phyloP scores from a whole-genome alignment of 805 yeast genomes.

The Metschnikowia kunwiensis region DNA sequence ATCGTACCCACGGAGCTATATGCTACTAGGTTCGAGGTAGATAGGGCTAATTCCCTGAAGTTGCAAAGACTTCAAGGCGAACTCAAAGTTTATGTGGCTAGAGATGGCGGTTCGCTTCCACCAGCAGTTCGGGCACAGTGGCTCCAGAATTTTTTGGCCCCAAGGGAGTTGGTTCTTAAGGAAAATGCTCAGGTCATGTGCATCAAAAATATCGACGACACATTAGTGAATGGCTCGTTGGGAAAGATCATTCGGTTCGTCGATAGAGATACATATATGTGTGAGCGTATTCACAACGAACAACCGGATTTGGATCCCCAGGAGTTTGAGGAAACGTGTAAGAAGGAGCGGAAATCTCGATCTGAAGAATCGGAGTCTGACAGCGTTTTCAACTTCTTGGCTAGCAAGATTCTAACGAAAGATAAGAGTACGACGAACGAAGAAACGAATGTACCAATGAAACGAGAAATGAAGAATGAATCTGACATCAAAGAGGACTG shows the following conservation, averaged over 20 bases:
- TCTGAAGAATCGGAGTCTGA: conserved; percentile 7
- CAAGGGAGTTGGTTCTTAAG: conserved; percentile 44
- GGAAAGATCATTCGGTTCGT: conserved; percentile 69
- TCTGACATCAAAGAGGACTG: too few species aligned
- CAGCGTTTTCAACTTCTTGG: conserved; percentile 16
- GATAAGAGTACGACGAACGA: too few species aligned
- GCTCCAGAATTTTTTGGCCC: conserved; percentile 19
- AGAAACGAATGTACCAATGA: too few species aligned
- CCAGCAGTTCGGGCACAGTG: conserved; percentile 6
- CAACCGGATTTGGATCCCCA: conserved; percentile 20
- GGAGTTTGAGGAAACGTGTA: conserved; percentile 17
- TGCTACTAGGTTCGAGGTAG: conserved; percentile 85
- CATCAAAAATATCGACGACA: conserved; percentile 69
- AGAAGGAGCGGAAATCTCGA: conserved; percentile 1
- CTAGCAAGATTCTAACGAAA: too few species aligned
- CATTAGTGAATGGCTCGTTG: conserved; percentile 86
- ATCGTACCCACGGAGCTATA: conserved; percentile 86
- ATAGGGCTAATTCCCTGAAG: conserved; percentile 56
- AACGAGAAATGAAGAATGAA: too few species aligned
- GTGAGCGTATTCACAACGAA: conserved; percentile 17
- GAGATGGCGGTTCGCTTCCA: conserved; percentile 38
- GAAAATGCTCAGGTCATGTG: conserved; percentile 94
- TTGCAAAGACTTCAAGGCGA: conserved; percentile 45
- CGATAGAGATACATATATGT: conserved; percentile 40
- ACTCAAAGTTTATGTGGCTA: conserved; percentile 39